These are phyloP conservation scores for Nicotiana attenuata DNA, from an alignment of 257 asterid genomes.

Conservation along the genomic window DNA sequence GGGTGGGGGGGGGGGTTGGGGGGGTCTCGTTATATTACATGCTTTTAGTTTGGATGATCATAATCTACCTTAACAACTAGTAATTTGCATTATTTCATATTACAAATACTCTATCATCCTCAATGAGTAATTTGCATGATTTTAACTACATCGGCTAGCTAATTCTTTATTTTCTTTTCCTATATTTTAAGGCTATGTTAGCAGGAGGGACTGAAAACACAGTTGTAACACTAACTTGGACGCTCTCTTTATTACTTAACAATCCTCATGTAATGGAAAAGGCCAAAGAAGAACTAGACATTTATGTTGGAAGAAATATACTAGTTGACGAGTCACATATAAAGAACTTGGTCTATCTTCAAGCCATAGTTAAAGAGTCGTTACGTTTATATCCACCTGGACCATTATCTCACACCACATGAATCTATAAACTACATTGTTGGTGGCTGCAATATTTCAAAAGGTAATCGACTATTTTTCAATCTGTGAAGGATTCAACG, in stretches of 20 bases:
- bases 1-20: too few relatives aligned
- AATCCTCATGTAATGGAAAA: conserved; percentile 25
- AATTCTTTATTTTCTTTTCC: background rate
- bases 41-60: too few relatives aligned
- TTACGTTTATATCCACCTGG: conserved; percentile 31
- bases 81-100: too few relatives aligned
- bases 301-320: conserved; percentile 28
- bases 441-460: conserved; percentile 33
- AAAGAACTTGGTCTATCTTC: conserved; percentile 27
- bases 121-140: too few relatives aligned
- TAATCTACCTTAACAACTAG: too few relatives aligned
- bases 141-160: background rate
- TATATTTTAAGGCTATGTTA: background rate
- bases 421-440: conserved; percentile 30
- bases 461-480: conserved; percentile 31
- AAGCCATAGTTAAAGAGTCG: conserved; percentile 46
- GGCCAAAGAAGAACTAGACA: conserved; percentile 38
- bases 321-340: conserved; percentile 31
- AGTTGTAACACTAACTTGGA: conserved; percentile 31
- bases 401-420: conserved; percentile 18
- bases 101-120: too few relatives aligned
- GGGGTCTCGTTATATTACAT: too few relatives aligned
- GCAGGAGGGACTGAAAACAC: conserved; percentile 32
- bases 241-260: conserved; percentile 28
- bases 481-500: conserved; percentile 42